phyloP scores from a whole-genome alignment of 495 filamentous ascomycete species.

The Neurospora sp. region DNA sequence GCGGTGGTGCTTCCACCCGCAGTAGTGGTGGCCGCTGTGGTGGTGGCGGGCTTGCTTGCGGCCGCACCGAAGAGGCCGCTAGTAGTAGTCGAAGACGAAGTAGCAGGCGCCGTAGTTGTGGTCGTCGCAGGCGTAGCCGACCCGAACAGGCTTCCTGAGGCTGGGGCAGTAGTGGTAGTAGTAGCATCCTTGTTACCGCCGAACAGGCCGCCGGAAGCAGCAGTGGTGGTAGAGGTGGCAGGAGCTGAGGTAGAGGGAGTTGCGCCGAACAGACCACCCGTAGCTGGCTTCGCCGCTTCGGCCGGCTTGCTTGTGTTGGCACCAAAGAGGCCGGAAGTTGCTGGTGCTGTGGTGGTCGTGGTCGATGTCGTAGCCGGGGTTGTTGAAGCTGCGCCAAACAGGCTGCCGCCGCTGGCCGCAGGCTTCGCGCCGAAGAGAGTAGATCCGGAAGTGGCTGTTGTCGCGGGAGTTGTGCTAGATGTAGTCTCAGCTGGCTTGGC shows the following conservation, averaged over 20 bases:
- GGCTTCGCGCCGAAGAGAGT: neutral
- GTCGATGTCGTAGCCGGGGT: conserved; percentile 13
- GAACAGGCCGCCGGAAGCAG: conserved; percentile 1
- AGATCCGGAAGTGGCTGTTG: neutral
- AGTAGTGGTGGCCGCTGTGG: conserved; percentile 2
- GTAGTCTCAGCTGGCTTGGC: neutral
- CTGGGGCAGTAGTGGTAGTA: neutral
- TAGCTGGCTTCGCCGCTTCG: neutral
- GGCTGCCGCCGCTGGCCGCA: neutral
- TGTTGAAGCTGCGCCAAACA: conserved; percentile 1
- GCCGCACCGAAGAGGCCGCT: conserved; percentile 11
- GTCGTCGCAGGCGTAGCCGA: conserved; percentile 6
- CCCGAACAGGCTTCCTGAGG: conserved; percentile 1
- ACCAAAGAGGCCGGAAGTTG: conserved; percentile 12
- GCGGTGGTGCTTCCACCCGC: conserved; percentile 1
- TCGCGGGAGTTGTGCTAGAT: neutral
- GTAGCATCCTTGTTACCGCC: neutral
- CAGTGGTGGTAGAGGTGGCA: neutral
- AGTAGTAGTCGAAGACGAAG: neutral
- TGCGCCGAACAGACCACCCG: neutral
- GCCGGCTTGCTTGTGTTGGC: conserved; percentile 13
- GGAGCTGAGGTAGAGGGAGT: neutral
- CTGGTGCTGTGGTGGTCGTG: conserved; percentile 3
- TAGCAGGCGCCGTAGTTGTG: conserved; percentile 6
- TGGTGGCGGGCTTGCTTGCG: conserved; percentile 6